Evolutionary conservation across 2,329 filamentous ascomycete genomes (phyloP).

Genomic region (Fusarium gaditjirri): DNA sequence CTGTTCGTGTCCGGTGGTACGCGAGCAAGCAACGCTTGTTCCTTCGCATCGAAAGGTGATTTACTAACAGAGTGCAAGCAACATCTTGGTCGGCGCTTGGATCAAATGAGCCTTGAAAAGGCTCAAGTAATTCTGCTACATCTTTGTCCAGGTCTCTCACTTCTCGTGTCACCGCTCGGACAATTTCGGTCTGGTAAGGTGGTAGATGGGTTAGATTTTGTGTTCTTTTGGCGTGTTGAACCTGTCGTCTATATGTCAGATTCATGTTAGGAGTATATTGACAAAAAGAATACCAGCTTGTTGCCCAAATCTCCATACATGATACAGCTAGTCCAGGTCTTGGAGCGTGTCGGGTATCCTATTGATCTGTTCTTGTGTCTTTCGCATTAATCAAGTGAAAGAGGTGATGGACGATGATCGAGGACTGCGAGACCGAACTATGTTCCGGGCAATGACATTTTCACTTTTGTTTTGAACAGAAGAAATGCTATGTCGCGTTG

Average conservation of each 20-base stretch:
- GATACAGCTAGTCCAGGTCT: constrained; percentile 15
- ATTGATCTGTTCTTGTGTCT: neutral
- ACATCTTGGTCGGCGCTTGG: constrained; percentile 83
- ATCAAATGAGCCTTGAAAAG: constrained; percentile 87
- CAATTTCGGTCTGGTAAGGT: constrained; percentile 90
- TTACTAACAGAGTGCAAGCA: constrained; percentile 88
- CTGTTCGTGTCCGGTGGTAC: constrained; percentile 89
- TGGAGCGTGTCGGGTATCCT: neutral
- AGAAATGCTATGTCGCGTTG: constrained; percentile 29
- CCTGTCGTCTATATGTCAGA: constrained; percentile 61
- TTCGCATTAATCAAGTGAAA: neutral
- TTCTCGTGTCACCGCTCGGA: constrained; percentile 88
- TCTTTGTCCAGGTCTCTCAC: constrained; percentile 93
- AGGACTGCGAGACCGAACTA: neutral
- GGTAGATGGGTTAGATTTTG: constrained; percentile 87
- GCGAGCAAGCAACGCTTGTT: constrained; percentile 96
- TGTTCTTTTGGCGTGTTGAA: constrained; percentile 94
- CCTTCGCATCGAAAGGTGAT: constrained; percentile 93
- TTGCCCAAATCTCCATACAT: constrained; percentile 93
- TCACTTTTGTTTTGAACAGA: constrained; percentile 1
- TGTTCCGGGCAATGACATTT: constrained; percentile 11
- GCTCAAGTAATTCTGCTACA: constrained; percentile 79
- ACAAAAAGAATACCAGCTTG: constrained; percentile 71
- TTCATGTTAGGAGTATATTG: neutral
- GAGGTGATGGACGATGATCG: neutral